Conservation (phyloP, 2,329 filamentous ascomycete genomes). For the Tolypocladium pustulatum region DNA sequence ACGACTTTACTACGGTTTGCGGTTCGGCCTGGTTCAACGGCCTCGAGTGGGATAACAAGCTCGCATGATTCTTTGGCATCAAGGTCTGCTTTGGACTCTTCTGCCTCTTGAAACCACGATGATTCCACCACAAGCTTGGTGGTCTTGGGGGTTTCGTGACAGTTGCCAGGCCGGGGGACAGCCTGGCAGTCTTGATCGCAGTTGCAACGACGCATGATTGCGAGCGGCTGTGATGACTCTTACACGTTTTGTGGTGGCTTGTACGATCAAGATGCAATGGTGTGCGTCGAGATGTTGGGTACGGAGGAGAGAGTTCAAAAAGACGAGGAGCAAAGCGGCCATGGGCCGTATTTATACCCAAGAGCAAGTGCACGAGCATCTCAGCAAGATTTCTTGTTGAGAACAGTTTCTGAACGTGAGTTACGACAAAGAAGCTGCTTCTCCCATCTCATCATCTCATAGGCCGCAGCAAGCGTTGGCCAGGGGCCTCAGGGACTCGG, state of each 20-base stretch:
- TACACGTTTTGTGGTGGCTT: fast-evolving
- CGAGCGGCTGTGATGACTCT: background rate
- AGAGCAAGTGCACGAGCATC: background rate
- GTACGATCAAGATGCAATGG: background rate
- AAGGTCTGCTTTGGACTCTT: background rate
- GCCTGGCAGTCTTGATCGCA: background rate
- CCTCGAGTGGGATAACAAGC: background rate
- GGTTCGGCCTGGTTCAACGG: background rate
- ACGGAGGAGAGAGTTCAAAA: background rate
- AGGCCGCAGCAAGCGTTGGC: background rate
- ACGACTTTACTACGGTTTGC: background rate
- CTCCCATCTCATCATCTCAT: background rate
- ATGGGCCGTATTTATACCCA: background rate
- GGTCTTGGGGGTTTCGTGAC: background rate
- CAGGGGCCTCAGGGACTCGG: background rate
- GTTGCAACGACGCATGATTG: background rate
- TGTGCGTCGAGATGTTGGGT: background rate
- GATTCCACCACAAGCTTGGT: background rate
- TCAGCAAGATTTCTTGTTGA: background rate
- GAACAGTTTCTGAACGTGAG: background rate
- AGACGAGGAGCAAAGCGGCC: background rate
- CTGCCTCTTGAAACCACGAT: background rate
- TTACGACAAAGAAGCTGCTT: background rate
- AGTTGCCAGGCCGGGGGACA: background rate
- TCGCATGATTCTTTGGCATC: background rate